phyloP scores from a whole-genome alignment of 1,139 yeast species.

The Yamadazyma jaroonii region DNA sequence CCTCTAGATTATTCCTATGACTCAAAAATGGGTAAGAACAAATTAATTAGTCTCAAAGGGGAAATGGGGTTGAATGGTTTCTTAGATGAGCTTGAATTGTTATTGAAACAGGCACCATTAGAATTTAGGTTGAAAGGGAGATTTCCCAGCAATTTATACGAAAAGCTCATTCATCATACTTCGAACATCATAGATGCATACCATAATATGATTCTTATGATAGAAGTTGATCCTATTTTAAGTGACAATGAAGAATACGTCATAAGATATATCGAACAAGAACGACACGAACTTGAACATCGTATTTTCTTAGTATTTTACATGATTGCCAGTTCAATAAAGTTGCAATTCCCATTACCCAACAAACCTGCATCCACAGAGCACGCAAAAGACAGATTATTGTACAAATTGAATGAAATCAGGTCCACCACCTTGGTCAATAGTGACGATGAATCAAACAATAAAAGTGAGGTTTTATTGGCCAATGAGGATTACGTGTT shows the following conservation, averaged over 20 bases:
- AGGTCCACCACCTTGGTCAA: constrained; percentile 20
- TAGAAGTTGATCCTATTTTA: constrained; percentile 59
- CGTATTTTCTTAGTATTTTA: constrained; percentile 71
- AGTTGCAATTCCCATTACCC: constrained; percentile 74
- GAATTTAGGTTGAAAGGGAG: constrained; percentile 75
- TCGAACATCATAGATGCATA: constrained; percentile 70
- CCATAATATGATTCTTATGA: constrained; percentile 67
- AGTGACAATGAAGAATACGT: constrained; percentile 54
- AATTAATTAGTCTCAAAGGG: constrained; percentile 52
- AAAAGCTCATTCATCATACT: constrained; percentile 50
- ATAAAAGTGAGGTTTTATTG: constrained; percentile 13
- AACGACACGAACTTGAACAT: constrained; percentile 67
- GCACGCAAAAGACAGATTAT: constrained; percentile 69
- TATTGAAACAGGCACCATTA: constrained; percentile 70
- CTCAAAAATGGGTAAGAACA: constrained; percentile 11
- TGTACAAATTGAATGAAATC: constrained; percentile 58
- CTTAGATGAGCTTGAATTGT: constrained; percentile 58
- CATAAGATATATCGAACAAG: constrained; percentile 52
- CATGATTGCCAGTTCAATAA: constrained; percentile 75
- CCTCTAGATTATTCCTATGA: constrained; percentile 35
- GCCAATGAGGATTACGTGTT: constrained; percentile 70
- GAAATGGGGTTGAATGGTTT: constrained; percentile 52
- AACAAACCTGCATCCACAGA: constrained; percentile 75
- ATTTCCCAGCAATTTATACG: constrained; percentile 57
- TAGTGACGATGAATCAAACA: background rate